Evolutionary conservation across 768 basidiomycete species (phyloP).

Genomic region (Clathrus columnatus): DNA sequence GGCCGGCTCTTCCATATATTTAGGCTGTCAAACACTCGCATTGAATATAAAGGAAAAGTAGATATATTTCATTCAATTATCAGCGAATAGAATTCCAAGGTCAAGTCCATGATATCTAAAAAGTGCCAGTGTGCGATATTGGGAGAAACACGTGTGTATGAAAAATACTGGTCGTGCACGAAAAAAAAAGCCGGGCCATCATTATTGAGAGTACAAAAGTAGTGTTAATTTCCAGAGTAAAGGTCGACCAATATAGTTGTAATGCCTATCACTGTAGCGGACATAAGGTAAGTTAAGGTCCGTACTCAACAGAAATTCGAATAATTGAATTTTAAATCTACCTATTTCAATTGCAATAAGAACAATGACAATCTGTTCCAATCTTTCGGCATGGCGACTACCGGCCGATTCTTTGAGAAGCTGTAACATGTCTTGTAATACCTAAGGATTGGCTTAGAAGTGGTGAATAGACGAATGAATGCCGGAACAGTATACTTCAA

Average conservation of each 20-base stretch:
- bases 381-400: constrained; percentile 79
- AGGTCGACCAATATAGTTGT: constrained; percentile 86
- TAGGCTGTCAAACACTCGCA: too few relatives aligned
- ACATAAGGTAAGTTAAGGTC: constrained; percentile 15
- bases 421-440: constrained; percentile 94
- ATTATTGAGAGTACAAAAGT: too few relatives aligned
- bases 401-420: constrained; percentile 92
- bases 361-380: constrained; percentile 89
- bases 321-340: constrained; percentile 26
- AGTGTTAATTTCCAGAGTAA: constrained; percentile 10
- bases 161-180: too few relatives aligned
- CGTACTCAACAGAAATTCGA: background rate
- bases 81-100: too few relatives aligned
- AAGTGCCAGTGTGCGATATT: too few relatives aligned
- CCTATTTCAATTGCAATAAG: constrained; percentile 86
- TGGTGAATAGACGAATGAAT: background rate
- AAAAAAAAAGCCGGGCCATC: too few relatives aligned
- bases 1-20: too few relatives aligned
- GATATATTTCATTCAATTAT: too few relatives aligned
- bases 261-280: constrained; percentile 65
- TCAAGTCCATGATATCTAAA: too few relatives aligned
- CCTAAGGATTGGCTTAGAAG: constrained; percentile 33
- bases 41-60: too few relatives aligned
- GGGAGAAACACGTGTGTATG: too few relatives aligned
- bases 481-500: constrained; percentile 49